Evolutionary conservation across 139 green algal species (phyloP).

Genomic region (Picochlorum sp.): DNA sequence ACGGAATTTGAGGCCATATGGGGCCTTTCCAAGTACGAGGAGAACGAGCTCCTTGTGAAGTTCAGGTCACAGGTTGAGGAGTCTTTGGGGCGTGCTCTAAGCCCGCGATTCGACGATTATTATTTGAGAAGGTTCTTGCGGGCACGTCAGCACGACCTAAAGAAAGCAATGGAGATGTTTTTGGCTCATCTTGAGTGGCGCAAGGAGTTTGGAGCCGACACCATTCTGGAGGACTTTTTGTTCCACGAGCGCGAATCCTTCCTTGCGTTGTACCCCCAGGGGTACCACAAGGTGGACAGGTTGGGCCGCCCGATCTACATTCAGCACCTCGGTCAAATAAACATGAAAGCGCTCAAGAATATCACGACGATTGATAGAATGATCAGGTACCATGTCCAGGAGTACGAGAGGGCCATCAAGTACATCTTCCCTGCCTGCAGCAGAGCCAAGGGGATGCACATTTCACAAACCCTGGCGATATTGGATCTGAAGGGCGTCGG

Average conservation of each 20-base stretch:
- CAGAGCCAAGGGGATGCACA: constrained; percentile 38
- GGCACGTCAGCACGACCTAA: constrained; percentile 45
- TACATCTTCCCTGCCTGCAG: constrained; percentile 75
- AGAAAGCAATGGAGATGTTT: constrained; percentile 44
- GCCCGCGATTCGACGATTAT: constrained; percentile 10
- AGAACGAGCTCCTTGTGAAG: constrained; percentile 6
- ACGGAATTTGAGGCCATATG: constrained; percentile 7
- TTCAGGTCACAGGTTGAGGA: constrained; percentile 3
- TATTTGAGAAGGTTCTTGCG: constrained; percentile 47
- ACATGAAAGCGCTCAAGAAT: constrained; percentile 57
- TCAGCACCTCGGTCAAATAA: constrained; percentile 73
- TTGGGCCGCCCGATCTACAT: constrained; percentile 67
- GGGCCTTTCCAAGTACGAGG: constrained; percentile 3
- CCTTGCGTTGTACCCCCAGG: constrained; percentile 79
- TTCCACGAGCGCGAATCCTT: constrained; percentile 83
- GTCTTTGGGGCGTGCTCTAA: neutral
- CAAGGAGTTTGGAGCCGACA: constrained; percentile 53
- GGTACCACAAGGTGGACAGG: constrained; percentile 64
- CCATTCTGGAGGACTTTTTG: constrained; percentile 70
- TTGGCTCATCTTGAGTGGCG: constrained; percentile 19
- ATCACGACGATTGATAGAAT: constrained; percentile 78
- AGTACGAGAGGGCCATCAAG: constrained; percentile 77
- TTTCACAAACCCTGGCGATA: constrained; percentile 80
- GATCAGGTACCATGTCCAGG: constrained; percentile 77
- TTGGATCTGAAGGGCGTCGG: constrained; percentile 77